Evolutionary conservation across 1,284 basidiomycete genomes (phyloP), one percentile per base, ranked within the genome.

Genomic region (Laetiporus sulphureus): DNA sequence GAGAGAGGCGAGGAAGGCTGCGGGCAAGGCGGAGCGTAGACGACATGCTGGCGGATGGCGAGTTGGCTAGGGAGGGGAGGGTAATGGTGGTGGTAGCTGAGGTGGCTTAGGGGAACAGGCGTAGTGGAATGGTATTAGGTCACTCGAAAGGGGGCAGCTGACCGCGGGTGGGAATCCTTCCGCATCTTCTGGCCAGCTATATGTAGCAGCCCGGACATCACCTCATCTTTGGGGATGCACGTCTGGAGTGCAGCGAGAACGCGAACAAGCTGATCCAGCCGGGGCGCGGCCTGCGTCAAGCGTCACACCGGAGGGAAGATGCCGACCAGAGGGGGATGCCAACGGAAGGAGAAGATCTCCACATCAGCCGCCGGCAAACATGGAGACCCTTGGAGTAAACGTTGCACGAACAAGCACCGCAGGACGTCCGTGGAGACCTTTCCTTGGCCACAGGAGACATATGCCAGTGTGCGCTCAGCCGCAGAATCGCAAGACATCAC

Each of bases 161-260:
- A 36, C 33, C 11, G 12, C 27, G 32, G 32, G 37, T 31, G 3
- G 27, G 20, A 25, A 7, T 20, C n/a, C 18, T 16, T 22, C 16
- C 21, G 22, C 8, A 36, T 10, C 36, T 25, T 22, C 40, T 36
- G n/a, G n/a, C 20, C 36, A 36, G 36, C 34, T 42, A 42, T 24
- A 8, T 33, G 32, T 33, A 33, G 7, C 36, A 20, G 29, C 24
- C 22, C 21, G 33, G 30, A 24, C 16, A 42, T 42, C 30, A 38
- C n/a, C 29, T 31, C 41, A 42, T 23, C 32, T 15, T n/a, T 3
- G 32, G 25, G 24, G n/a, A 38, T 20, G 18, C 34, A 31, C 21
- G 32, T 22, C 41, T 44, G 24, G 42, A 40, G 13, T 19, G 13
- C 22, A 24, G 12, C 43, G 21, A 44, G 43, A 40, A 20, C 38